Conservation (phyloP, 176 grass and related monocot genomes). For the Elaeis guineensis region DNA sequence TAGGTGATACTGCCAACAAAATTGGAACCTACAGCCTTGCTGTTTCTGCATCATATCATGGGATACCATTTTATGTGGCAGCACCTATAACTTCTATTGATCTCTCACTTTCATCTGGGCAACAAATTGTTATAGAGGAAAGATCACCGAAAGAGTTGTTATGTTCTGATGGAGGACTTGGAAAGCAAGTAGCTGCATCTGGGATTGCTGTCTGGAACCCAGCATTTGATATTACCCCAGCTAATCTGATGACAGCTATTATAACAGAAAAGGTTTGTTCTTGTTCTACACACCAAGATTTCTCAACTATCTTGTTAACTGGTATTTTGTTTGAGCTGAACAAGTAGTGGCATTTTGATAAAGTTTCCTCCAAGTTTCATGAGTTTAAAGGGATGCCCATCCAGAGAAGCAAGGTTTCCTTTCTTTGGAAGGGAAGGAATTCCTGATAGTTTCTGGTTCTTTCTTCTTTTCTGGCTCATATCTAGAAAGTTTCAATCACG, state of each 20-base stretch:
- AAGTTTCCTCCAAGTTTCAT: no score
- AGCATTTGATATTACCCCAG: slow-evolving; percentile 84
- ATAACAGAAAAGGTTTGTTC: slow-evolving; percentile 73
- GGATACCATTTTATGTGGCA: slow-evolving; percentile 79
- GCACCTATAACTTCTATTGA: slow-evolving; percentile 80
- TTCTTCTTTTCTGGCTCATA: no score
- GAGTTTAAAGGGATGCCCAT: no score
- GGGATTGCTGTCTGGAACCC: slow-evolving; percentile 92
- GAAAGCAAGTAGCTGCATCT: slow-evolving; percentile 79
- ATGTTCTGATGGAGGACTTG: slow-evolving; percentile 78
- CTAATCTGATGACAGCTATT: slow-evolving; percentile 79
- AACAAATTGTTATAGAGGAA: slow-evolving; percentile 80
- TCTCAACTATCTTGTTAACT: not conserved
- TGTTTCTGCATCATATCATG: slow-evolving; percentile 64
- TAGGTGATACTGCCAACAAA: slow-evolving; percentile 98
- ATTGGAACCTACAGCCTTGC: slow-evolving; percentile 91
- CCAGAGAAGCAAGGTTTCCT: no score
- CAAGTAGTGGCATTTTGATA: no score
- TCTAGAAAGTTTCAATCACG: no score
- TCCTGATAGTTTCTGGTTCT: no score
- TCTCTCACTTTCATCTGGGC: slow-evolving; percentile 57
- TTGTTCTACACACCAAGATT: no score
- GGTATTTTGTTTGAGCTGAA: no score
- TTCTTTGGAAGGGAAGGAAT: no score
- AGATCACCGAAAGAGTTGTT: slow-evolving; percentile 82